These are phyloP conservation scores for Aspergillus texensis DNA, from an alignment of 2,329 filamentous ascomycete species.

Conservation along the genomic window DNA sequence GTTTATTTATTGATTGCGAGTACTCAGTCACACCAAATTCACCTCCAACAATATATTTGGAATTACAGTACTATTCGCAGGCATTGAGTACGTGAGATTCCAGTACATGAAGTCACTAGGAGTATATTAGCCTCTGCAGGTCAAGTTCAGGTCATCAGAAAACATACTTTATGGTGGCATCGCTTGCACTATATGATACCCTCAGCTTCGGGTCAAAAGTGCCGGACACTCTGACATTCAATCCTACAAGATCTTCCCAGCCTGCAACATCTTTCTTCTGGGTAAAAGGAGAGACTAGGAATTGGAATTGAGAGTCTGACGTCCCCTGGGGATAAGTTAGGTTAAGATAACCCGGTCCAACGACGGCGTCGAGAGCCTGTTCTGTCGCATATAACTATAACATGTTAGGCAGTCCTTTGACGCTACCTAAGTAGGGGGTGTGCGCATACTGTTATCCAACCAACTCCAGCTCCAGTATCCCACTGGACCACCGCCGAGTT, in stretches of 20 bases:
- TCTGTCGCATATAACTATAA: constrained; percentile 6
- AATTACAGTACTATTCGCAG: not conserved
- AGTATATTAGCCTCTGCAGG: not conserved
- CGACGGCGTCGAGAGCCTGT: constrained; percentile 1
- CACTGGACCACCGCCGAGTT: constrained; percentile 9
- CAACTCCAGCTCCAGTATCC: constrained; percentile 5
- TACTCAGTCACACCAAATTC: not conserved
- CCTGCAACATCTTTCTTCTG: constrained; percentile 3
- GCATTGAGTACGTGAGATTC: constrained; percentile 6
- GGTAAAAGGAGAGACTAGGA: constrained; percentile 4
- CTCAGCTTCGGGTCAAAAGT: not conserved
- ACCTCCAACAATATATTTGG: constrained; percentile 3
- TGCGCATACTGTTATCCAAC: constrained; percentile 1
- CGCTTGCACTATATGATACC: constrained; percentile 9
- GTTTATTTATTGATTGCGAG: not conserved
- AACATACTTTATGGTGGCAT: constrained; percentile 5
- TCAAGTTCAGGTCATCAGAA: not conserved
- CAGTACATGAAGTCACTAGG: constrained; percentile 8
- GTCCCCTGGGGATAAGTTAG: constrained; percentile 6
- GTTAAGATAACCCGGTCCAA: not conserved
- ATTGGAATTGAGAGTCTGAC: constrained; percentile 2
- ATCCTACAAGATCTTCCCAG: constrained; percentile 3
- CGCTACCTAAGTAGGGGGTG: not conserved
- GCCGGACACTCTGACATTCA: not conserved
- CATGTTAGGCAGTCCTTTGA: not conserved